phyloP scores from a whole-genome alignment of 2,329 filamentous ascomycete genomes.

The Colletotrichum sojae region DNA sequence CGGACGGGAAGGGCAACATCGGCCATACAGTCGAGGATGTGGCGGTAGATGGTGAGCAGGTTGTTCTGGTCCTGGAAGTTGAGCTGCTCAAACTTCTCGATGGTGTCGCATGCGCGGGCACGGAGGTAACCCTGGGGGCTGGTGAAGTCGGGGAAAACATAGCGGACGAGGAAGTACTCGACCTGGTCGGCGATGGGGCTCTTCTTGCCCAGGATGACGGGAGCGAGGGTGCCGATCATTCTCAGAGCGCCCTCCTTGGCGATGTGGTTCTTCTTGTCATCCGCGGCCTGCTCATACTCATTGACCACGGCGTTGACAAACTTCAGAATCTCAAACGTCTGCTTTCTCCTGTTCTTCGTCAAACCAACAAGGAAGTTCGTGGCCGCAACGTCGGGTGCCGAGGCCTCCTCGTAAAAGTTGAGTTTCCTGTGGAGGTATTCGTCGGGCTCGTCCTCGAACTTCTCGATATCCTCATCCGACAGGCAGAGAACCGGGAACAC shows the following conservation, averaged over 20 bases:
- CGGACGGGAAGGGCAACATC: conserved; percentile 93
- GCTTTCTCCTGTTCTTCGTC: conserved; percentile 94
- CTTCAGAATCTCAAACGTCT: conserved; percentile 93
- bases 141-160: conserved; percentile 98
- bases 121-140: conserved; percentile 93
- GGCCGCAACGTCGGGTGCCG: conserved; percentile 93
- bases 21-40: conserved; percentile 97
- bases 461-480: conserved; percentile 90
- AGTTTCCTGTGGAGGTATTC: conserved; percentile 98
- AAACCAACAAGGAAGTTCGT: conserved; percentile 97
- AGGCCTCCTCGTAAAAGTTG: conserved; percentile 98
- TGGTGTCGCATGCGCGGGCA: conserved; percentile 94
- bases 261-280: conserved; percentile 91
- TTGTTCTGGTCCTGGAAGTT: conserved; percentile 98
- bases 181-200: conserved; percentile 98
- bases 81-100: conserved; percentile 97
- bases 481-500: conserved; percentile 97
- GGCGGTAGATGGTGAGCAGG: conserved; percentile 94
- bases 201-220: conserved; percentile 97
- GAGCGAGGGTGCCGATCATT: conserved; percentile 96
- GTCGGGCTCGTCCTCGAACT: conserved; percentile 94
- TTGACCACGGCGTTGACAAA: conserved; percentile 97
- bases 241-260: conserved; percentile 96
- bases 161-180: conserved; percentile 97
- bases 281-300: conserved; percentile 87